Base-by-base conservation (phyloP, 1,284 basidiomycete genomes). In the Rhodotorula sp. region DNA sequence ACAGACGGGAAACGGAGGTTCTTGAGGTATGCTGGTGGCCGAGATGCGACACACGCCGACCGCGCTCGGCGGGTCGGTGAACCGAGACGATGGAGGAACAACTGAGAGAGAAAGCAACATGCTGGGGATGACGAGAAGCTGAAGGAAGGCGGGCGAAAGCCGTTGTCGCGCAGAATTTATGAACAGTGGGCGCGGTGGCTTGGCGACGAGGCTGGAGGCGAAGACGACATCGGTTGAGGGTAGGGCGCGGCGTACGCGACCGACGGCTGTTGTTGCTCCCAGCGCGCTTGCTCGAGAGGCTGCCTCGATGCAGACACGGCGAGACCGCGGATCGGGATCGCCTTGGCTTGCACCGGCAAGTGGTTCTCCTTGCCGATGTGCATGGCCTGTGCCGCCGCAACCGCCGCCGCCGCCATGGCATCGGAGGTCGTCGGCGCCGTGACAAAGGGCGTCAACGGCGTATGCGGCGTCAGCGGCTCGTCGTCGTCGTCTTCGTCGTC, bases 361-460 rank as follows among this genome's bases (percentile, higher is more conserved):
- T 30, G 29, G 29, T 60, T 33, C 58, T 60, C 45, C 45, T 60
- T 60, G 45, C 45, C 45, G 55, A 37, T 33, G 30, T 56, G 55
- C 30, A 37, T 33, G 30, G 33, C 33, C 30, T 56, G 55, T 7
- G 55, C 55, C 30, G 56, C 62, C 29, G 58, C 62, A 37, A 48
- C 55, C 5, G 42, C 55, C 24, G 46, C 54, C 15, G 46, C 48
- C 6, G 60, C 60, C 33, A 60, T 29, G 48, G 59, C 30, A n/a
- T 64, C 20, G 30, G 67, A 71, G 15, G 70, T 63, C 46, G 73
- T 74, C 44, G 62, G 30, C 12, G 59, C 66, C 0, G 69, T 64
- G 30, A 70, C 64, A 12, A 73, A 58, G 1, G 75, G 75, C 18
- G 71, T 72, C 48, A 69, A 53, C 20, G 75, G 75, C 30, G 75